phyloP scores from a whole-genome alignment of 2,329 filamentous ascomycete genomes.

The Bipolaris gigantea region DNA sequence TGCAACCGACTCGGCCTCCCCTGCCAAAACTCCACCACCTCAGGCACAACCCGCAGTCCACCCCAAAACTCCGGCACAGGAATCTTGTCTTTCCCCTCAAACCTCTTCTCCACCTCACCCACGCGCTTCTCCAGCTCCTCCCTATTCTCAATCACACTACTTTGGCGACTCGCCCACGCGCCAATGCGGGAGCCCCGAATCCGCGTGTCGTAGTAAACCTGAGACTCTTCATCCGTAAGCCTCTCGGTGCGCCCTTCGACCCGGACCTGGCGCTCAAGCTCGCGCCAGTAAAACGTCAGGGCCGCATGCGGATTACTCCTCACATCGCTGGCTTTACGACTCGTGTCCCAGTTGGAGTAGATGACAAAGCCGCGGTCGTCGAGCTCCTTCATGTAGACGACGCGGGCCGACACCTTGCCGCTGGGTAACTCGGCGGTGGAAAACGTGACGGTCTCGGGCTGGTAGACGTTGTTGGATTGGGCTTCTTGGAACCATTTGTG shows the following conservation, averaged over 20 bases:
- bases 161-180: slow-evolving; percentile 93
- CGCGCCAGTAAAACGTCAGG: slow-evolving; percentile 88
- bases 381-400: slow-evolving; percentile 95
- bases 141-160: slow-evolving; percentile 70
- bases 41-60: slow-evolving; percentile 80
- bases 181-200: slow-evolving; percentile 83
- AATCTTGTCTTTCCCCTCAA: slow-evolving; percentile 75
- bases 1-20: slow-evolving; percentile 86
- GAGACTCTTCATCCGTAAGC: slow-evolving; percentile 69
- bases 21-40: slow-evolving; percentile 94
- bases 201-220: slow-evolving; percentile 64
- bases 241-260: slow-evolving; percentile 78
- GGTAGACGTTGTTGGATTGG: slow-evolving; percentile 61
- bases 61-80: slow-evolving; percentile 96
- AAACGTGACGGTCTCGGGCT: slow-evolving; percentile 87
- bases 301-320: slow-evolving; percentile 74
- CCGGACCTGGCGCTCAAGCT: slow-evolving; percentile 83
- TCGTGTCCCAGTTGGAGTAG: slow-evolving; percentile 90
- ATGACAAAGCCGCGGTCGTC: slow-evolving; percentile 82
- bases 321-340: slow-evolving; percentile 68
- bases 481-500: slow-evolving; percentile 84
- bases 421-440: slow-evolving; percentile 82
- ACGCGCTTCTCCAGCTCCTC: slow-evolving; percentile 77
- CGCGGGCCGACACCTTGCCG: slow-evolving; percentile 79
- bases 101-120: slow-evolving; percentile 72